phyloP scores from a whole-genome alignment of 192 early-diverging fungal genomes.

The Nowakowskiella sp. region DNA sequence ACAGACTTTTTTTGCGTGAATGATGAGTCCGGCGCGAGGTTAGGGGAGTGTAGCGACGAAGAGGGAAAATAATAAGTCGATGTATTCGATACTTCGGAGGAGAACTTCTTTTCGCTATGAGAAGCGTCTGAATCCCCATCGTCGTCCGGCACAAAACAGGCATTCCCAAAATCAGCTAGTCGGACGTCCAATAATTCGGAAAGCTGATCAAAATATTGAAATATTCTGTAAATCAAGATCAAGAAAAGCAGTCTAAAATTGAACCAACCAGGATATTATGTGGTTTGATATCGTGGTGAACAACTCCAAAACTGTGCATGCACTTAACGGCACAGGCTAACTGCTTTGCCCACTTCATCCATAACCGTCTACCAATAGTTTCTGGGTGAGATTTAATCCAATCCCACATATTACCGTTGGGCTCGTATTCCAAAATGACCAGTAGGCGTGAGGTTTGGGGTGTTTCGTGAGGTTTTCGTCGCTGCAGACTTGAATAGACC shows the following conservation, averaged over 20 bases:
- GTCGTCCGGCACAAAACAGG: constrained; percentile 33
- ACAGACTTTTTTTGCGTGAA: too few species aligned
- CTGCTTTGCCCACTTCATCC: constrained; percentile 44
- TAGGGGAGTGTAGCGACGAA: background rate
- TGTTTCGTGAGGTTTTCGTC: background rate
- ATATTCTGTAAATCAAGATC: constrained; percentile 9
- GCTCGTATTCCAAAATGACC: constrained; percentile 36
- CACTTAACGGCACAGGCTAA: constrained; percentile 34
- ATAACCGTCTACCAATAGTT: constrained; percentile 32
- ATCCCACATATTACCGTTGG: constrained; percentile 43
- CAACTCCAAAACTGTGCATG: constrained; percentile 39
- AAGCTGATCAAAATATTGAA: constrained; percentile 25
- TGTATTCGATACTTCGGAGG: too few species aligned
- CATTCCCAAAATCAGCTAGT: constrained; percentile 50
- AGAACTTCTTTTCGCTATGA: background rate
- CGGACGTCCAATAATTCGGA: constrained; percentile 32
- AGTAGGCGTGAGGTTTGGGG: constrained; percentile 18
- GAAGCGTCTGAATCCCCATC: background rate
- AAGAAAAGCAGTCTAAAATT: background rate
- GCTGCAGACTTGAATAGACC: background rate
- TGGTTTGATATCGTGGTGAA: constrained; percentile 56
- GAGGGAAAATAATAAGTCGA: background rate
- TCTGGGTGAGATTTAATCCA: constrained; percentile 25
- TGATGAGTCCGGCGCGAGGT: background rate
- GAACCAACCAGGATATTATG: constrained; percentile 46